Base-by-base conservation (phyloP, 1,284 basidiomycete species). In the Coniferiporia sulphurascens region DNA sequence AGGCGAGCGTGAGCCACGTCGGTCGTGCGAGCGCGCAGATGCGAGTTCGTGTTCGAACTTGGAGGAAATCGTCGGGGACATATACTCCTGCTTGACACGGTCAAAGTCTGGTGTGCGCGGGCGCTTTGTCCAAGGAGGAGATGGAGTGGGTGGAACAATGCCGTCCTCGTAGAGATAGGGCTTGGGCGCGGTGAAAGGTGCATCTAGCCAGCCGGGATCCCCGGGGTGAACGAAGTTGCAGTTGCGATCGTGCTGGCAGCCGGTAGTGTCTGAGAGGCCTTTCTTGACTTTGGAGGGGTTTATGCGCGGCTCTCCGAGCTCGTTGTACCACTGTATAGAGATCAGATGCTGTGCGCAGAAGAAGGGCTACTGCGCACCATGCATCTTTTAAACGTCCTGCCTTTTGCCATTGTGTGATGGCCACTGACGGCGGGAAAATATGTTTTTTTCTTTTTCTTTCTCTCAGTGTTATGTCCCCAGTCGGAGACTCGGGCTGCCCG, bases 241-340 rank as follows among this genome's bases (percentile, higher is more conserved):
- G 9, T 34, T 45, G n/a, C 44, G n/a, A 3, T 36, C 34, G 9
- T 45, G 17, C 9, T 27, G 22, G 34, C 55, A 61, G 44, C 59
- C 59, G 21, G 38, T 27, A 13, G 8, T 21, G 19, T 35, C 48
- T 8, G 32, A 8, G 21, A 10, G 34, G 2, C 50, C 51, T 21
- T 17, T 43, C 9, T 22, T n/a, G 8, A 17, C 10, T 35, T 48
- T 61, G 3, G 27, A 21, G 21, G 59, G 59, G 48, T 61, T 61
- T 4, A 57, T 49, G n/a, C 59, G 55, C 1, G 59, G 59, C 27
- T 53, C 21, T 10, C 59, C 59, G 8, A 57, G 15, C 10, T 61
- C 59, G 41, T 61, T 61, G 49, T 52, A 61, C 59, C 59, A 61
- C 59, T 61, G 32, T 15, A 22, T 15, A 12, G 19, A 46, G 17